Evolutionary conservation across 2,329 filamentous ascomycete genomes (phyloP).

Genomic region (Colletotrichum cordylinicola): DNA sequence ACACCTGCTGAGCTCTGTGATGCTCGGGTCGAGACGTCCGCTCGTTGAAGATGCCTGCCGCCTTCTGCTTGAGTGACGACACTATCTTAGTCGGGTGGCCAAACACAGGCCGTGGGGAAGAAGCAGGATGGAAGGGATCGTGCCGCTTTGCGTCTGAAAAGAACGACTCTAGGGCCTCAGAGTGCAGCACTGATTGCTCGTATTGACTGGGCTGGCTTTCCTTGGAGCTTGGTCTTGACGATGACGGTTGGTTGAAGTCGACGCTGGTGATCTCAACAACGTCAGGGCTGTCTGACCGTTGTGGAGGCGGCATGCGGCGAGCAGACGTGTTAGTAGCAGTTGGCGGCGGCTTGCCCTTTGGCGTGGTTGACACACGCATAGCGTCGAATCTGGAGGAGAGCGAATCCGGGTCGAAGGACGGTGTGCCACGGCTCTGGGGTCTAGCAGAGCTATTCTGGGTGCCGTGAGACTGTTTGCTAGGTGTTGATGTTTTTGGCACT

Average conservation of each 20-base stretch:
- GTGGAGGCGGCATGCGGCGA: neutral
- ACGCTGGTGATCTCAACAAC: slow-evolving; percentile 17
- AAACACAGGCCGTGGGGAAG: slow-evolving; percentile 33
- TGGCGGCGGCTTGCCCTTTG: neutral
- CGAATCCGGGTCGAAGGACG: slow-evolving; percentile 15
- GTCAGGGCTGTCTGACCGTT: slow-evolving; percentile 5
- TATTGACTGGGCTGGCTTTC: slow-evolving; percentile 1
- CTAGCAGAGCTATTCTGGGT: slow-evolving; percentile 32
- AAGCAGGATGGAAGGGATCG: slow-evolving; percentile 18
- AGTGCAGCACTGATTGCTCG: slow-evolving; percentile 19
- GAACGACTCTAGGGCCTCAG: slow-evolving; percentile 19
- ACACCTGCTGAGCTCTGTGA: slow-evolving; percentile 56
- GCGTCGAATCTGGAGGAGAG: slow-evolving; percentile 21
- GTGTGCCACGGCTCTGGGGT: slow-evolving; percentile 5
- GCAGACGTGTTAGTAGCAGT: neutral
- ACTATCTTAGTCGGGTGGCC: slow-evolving; percentile 48
- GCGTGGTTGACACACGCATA: slow-evolving; percentile 20
- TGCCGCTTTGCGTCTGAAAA: slow-evolving; percentile 18
- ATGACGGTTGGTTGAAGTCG: neutral
- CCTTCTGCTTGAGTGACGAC: slow-evolving; percentile 60
- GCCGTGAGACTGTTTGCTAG: slow-evolving; percentile 13
- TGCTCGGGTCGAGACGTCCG: slow-evolving; percentile 62
- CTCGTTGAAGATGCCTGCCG: slow-evolving; percentile 58
- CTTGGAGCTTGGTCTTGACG: neutral
- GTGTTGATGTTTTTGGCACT: neutral